phyloP scores from a whole-genome alignment of 176 grass and related monocot species.

The Poa annua region DNA sequence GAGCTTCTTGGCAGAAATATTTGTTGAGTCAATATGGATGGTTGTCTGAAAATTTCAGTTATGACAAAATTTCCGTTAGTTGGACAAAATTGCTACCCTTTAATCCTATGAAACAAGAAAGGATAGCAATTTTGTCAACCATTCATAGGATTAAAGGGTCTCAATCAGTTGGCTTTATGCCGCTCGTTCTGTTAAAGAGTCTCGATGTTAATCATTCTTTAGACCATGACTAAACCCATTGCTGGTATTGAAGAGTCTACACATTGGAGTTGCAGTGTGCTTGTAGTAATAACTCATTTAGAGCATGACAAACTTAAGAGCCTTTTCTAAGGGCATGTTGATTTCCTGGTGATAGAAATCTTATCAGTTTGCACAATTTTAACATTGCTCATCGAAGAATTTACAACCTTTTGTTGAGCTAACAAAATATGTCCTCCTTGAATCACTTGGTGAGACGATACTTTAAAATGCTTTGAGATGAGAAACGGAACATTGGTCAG shows the following conservation, averaged over 20 bases:
- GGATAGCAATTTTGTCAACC: too few relatives aligned
- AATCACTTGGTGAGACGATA: background rate
- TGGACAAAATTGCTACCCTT: too few relatives aligned
- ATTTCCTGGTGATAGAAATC: constrained; percentile 11
- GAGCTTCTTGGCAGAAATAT: background rate
- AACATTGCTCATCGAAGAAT: background rate
- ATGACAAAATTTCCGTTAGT: too few relatives aligned
- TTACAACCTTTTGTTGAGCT: background rate
- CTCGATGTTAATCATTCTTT: background rate
- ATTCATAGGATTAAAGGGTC: too few relatives aligned
- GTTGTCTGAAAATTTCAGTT: background rate
- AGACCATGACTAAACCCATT: constrained; percentile 33
- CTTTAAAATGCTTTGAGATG: background rate
- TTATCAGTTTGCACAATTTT: background rate
- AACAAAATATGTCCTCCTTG: background rate
- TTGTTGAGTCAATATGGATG: background rate
- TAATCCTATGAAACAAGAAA: too few relatives aligned
- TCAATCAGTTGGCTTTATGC: constrained; percentile 36
- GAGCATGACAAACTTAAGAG: constrained; percentile 9
- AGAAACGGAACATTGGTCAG: background rate
- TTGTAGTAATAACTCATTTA: constrained; percentile 31
- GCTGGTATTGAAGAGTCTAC: background rate
- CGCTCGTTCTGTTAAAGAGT: constrained; percentile 22
- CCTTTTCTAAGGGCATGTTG: background rate
- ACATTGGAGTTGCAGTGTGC: background rate